phyloP scores from a whole-genome alignment of 2,329 filamentous ascomycete species.

The Fusarium transvaalense region DNA sequence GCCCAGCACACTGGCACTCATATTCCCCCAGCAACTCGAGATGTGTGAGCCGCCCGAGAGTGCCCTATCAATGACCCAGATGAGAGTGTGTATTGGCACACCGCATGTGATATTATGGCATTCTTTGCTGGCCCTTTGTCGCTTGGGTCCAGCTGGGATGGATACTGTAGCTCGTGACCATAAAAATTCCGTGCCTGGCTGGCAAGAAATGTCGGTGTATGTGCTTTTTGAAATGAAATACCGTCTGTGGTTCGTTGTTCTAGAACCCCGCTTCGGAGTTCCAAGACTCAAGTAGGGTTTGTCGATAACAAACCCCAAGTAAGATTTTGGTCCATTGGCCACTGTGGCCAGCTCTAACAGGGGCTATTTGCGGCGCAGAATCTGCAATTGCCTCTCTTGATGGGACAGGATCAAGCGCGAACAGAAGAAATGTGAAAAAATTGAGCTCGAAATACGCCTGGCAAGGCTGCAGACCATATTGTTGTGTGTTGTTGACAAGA shows the following conservation, averaged over 20 bases:
- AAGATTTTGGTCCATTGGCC: conserved; percentile 17
- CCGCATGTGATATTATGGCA: conserved; percentile 42
- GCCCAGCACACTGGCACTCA: conserved; percentile 45
- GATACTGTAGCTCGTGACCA: conserved; percentile 36
- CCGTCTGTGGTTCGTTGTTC: conserved; percentile 21
- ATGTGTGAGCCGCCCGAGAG: conserved; percentile 25
- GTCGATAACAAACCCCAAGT: conserved; percentile 14
- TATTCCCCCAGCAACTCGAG: conserved; percentile 29
- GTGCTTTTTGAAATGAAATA: conserved; percentile 27
- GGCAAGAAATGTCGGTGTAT: conserved; percentile 49
- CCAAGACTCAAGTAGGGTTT: conserved; percentile 16
- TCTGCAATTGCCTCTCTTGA: background rate
- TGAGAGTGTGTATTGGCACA: conserved; percentile 27
- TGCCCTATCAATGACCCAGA: conserved; percentile 24
- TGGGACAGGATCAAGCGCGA: background rate
- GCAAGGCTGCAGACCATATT: conserved; percentile 47
- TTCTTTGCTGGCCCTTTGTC: conserved; percentile 23
- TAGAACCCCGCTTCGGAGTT: conserved; percentile 38
- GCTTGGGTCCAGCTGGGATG: conserved; percentile 28
- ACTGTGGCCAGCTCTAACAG: background rate
- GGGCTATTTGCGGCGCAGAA: conserved; percentile 5
- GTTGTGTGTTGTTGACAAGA: conserved; percentile 40
- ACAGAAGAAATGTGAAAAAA: conserved; percentile 13
- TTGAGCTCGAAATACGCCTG: conserved; percentile 26
- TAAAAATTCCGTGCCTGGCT: conserved; percentile 37